Evolutionary conservation across 495 filamentous ascomycete species (phyloP), one percentile per base, ranked within the genome.

Genomic region (Penicillium dipodomyicola): DNA sequence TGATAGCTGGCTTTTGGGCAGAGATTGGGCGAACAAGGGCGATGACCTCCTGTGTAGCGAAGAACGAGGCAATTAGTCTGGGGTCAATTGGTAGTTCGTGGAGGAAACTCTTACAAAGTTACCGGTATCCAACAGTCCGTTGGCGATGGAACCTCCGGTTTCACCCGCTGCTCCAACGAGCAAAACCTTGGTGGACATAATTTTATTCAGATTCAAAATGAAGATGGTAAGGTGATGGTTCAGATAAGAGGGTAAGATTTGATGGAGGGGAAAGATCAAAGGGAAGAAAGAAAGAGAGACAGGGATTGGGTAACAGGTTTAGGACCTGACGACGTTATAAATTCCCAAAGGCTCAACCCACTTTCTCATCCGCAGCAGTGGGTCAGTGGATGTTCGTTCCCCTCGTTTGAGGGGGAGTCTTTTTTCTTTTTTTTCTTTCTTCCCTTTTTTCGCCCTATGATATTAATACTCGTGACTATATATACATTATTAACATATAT

Each of bases 81-180:
- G 30, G 30, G 27, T 39, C 23, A 12, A 47, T 25, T 50, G 23
- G n/a, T 15, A 2, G 30, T 10, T 10, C 30, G 0, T 41, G 41
- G 2, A 27, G 22, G 30, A 10, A 39, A 19, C 47, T 54, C 8
- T 33, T 76, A 79, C 76, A 62, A 74, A 79, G 50, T 52, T 54
- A 42, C 73, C 73, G 56, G 73, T 69, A 42, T 75, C 71, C 29
- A 77, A 54, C 14, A 77, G 60, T 15, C 73, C 74, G 56, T 74
- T 73, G n/a, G 72, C 75, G 54, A 79, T 79, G 12, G 76, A 79
- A 41, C 76, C 73, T 63, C 76, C 76, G 50, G 76, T 79, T 69
- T 79, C 76, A 65, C 76, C 76, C 53, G 74, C 70, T 49, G 75
- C 76, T 46, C 76, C 76, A 60, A 79, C 67, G 61, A 79, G 58